Evolutionary conservation across 2,329 filamentous ascomycete species (phyloP).

Genomic region (Aureobasidium subglaciale): DNA sequence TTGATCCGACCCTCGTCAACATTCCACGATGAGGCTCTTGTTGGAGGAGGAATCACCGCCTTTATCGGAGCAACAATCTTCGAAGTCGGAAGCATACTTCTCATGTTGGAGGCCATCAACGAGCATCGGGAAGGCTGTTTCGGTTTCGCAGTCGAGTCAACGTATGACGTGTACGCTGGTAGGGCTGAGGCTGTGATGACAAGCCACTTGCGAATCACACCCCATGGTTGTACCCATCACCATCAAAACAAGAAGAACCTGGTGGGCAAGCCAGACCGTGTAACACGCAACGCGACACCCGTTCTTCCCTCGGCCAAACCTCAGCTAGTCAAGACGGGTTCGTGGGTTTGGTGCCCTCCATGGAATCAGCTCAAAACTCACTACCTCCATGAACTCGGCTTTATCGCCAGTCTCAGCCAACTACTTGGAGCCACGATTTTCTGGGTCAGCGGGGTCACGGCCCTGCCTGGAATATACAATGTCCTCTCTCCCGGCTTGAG

Average conservation of each 20-base stretch:
- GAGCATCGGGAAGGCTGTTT: conserved; percentile 59
- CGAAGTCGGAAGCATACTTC: conserved; percentile 54
- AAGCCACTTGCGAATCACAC: background rate
- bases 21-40: conserved; percentile 47
- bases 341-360: conserved; percentile 56
- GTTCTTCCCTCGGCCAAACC: background rate
- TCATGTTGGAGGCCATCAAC: conserved; percentile 63
- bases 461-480: conserved; percentile 50
- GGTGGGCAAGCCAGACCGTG: conserved; percentile 20
- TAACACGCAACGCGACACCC: background rate
- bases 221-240: conserved; percentile 29
- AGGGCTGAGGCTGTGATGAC: background rate
- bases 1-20: conserved; percentile 45
- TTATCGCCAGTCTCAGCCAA: conserved; percentile 53
- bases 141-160: conserved; percentile 57
- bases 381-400: conserved; percentile 56
- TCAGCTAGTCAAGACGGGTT: background rate
- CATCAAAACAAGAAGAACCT: conserved; percentile 30
- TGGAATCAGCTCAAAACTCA: conserved; percentile 50
- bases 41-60: conserved; percentile 55
- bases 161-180: conserved; percentile 12
- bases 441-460: conserved; percentile 56
- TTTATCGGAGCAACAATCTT: conserved; percentile 64
- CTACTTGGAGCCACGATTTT: conserved; percentile 56
- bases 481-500: conserved; percentile 41